These are phyloP conservation scores for Tylopilus subfusipes DNA, from an alignment of 768 basidiomycete species.

Conservation along the genomic window DNA sequence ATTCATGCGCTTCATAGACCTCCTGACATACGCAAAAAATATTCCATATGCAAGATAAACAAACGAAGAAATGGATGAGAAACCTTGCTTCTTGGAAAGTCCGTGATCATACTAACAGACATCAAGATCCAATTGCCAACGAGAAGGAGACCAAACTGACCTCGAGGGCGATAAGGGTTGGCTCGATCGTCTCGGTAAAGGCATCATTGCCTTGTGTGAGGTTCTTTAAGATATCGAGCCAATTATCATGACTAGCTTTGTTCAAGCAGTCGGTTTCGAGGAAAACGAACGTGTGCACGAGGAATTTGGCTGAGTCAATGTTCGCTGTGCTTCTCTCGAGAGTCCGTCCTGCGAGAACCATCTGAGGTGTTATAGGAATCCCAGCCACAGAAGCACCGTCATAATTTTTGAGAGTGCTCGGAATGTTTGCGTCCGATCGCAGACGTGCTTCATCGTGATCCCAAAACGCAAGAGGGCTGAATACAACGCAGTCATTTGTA, in stretches of 20 bases:
- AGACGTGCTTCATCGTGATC: slow-evolving; percentile 54
- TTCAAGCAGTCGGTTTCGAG: slow-evolving; percentile 68
- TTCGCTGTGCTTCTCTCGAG: slow-evolving; percentile 48
- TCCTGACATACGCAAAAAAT: slow-evolving; percentile 72
- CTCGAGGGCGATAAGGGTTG: slow-evolving; percentile 44
- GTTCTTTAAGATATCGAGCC: slow-evolving; percentile 55
- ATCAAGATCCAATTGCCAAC: slow-evolving; percentile 6
- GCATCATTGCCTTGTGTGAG: slow-evolving; percentile 37
- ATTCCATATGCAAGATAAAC: slow-evolving; percentile 73
- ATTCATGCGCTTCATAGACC: slow-evolving; percentile 72
- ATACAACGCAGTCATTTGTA: slow-evolving; percentile 58
- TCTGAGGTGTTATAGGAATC: slow-evolving; percentile 63
- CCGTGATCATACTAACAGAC: slow-evolving; percentile 50
- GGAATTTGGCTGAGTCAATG: slow-evolving; percentile 63
- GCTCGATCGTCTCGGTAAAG: slow-evolving; percentile 40
- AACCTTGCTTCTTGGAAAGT: slow-evolving; percentile 41
- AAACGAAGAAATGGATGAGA: slow-evolving; percentile 64
- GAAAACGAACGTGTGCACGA: slow-evolving; percentile 83
- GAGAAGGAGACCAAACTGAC: slow-evolving; percentile 28
- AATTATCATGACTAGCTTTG: slow-evolving; percentile 56
- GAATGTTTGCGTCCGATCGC: slow-evolving; percentile 50
- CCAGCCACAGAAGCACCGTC: slow-evolving; percentile 57
- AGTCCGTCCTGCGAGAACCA: slow-evolving; percentile 72
- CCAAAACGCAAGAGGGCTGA: slow-evolving; percentile 80
- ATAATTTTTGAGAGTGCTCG: slow-evolving; percentile 53